phyloP scores from a whole-genome alignment of 371 early-diverging fungal genomes.

The Mucor saturninus region DNA sequence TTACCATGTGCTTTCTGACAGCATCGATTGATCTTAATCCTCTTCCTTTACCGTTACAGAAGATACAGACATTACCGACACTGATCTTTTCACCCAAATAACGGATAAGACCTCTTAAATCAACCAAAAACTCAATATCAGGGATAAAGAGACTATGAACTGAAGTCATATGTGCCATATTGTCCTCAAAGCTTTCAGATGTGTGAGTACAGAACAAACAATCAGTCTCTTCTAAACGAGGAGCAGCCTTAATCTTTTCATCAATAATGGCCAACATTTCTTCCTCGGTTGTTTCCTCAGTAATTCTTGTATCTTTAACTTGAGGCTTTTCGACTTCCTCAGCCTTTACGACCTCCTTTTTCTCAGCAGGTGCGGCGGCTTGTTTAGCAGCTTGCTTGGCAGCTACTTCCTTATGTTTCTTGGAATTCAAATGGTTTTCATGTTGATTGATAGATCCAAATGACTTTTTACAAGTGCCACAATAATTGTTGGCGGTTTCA shows the following conservation, averaged over 20 bases:
- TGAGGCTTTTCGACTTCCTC: conserved; percentile 25
- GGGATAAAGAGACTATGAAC: conserved; percentile 95
- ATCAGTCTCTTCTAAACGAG: conserved; percentile 69
- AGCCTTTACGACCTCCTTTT: conserved; percentile 15
- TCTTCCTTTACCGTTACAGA: conserved; percentile 92
- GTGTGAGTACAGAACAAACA: conserved; percentile 85
- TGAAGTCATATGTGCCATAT: conserved; percentile 90
- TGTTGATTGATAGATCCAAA: conserved; percentile 84
- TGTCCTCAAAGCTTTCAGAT: conserved; percentile 74
- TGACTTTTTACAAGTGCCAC: conserved; percentile 62
- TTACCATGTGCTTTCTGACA: conserved; percentile 63
- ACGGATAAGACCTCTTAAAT: conserved; percentile 84
- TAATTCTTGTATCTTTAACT: conserved; percentile 57
- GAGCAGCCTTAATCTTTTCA: conserved; percentile 71
- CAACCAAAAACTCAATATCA: conserved; percentile 91
- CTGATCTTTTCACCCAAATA: conserved; percentile 95
- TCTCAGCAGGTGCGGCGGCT: conserved; percentile 13
- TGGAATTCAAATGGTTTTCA: conserved; percentile 85
- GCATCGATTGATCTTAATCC: conserved; percentile 86
- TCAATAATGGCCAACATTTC: conserved; percentile 65
- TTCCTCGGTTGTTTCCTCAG: conserved; percentile 53
- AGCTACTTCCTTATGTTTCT: conserved; percentile 89
- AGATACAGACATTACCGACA: conserved; percentile 88
- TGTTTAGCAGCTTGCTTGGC: conserved; percentile 40
- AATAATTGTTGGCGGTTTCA: conserved; percentile 41